Evolutionary conservation across 2,329 filamentous ascomycete species (phyloP).

Genomic region (Parafenestella ontariensis): DNA sequence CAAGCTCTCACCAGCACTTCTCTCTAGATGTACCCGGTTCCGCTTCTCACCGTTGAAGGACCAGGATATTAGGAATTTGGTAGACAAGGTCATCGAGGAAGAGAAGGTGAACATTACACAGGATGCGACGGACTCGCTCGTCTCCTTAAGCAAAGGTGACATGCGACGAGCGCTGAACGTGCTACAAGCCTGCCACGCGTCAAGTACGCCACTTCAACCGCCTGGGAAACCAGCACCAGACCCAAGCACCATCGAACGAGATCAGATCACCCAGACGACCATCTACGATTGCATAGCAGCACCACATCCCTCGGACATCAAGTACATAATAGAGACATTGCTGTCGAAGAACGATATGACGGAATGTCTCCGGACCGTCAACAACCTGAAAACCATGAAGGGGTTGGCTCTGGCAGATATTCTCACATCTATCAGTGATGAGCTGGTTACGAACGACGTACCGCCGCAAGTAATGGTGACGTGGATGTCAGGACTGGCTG

Average conservation of each 20-base stretch:
- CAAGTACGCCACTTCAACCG: slow-evolving; percentile 69
- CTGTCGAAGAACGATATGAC: slow-evolving; percentile 87
- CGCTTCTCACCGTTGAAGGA: slow-evolving; percentile 94
- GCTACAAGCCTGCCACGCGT: slow-evolving; percentile 93
- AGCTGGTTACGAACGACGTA: slow-evolving; percentile 82
- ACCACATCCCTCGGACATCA: slow-evolving; percentile 87
- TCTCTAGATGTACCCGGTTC: slow-evolving; percentile 94
- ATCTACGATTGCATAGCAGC: slow-evolving; percentile 99
- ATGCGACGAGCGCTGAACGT: slow-evolving; percentile 96
- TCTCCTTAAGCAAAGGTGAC: slow-evolving; percentile 89
- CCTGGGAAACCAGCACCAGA: slow-evolving; percentile 56
- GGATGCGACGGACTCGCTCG: slow-evolving; percentile 82
- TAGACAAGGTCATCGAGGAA: slow-evolving; percentile 88
- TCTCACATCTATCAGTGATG: slow-evolving; percentile 82
- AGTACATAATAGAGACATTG: slow-evolving; percentile 82
- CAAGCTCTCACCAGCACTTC: slow-evolving; percentile 89
- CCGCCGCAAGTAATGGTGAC: slow-evolving; percentile 84
- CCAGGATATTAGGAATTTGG: slow-evolving; percentile 79
- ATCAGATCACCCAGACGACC: slow-evolving; percentile 86
- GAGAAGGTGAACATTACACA: slow-evolving; percentile 83
- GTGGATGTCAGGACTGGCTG: slow-evolving; percentile 89
- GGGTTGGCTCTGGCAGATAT: slow-evolving; percentile 94
- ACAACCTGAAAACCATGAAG: slow-evolving; percentile 82
- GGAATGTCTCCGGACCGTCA: slow-evolving; percentile 85
- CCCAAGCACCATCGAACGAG: slow-evolving; percentile 71